phyloP scores from a whole-genome alignment of 192 early-diverging fungal genomes.

The Coemansia sp. region DNA sequence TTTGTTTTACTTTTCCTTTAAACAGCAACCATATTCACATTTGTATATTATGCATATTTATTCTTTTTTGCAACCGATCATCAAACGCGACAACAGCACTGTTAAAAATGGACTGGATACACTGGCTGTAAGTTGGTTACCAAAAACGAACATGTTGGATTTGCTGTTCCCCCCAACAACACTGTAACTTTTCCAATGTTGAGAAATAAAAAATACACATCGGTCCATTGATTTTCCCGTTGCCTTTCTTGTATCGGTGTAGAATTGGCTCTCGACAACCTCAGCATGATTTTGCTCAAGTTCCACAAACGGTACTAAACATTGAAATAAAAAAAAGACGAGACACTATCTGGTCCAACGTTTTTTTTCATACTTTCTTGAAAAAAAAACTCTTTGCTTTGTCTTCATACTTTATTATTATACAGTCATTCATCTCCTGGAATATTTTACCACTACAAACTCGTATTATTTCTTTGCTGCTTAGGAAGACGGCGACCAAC shows the following conservation, averaged over 20 bases:
- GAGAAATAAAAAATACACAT: neutral
- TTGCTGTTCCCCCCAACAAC: neutral
- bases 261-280: constrained; percentile 1
- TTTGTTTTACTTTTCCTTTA: neutral
- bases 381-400: neutral
- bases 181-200: neutral
- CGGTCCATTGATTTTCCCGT: neutral
- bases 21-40: neutral
- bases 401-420: neutral
- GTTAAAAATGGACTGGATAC: neutral
- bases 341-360: neutral
- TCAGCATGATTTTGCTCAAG: neutral
- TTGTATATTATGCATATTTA: neutral
- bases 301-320: constrained; percentile 3
- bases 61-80: neutral
- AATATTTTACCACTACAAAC: neutral
- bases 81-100: neutral
- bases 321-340: no score
- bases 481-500: constrained; percentile 1
- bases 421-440: no score
- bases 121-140: neutral
- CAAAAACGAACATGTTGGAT: neutral
- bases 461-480: neutral
- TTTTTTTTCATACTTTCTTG: neutral
- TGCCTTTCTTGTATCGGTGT: neutral